Conservation (phyloP, 2,329 filamentous ascomycete genomes). For the Atkinsonella hypoxylon region DNA sequence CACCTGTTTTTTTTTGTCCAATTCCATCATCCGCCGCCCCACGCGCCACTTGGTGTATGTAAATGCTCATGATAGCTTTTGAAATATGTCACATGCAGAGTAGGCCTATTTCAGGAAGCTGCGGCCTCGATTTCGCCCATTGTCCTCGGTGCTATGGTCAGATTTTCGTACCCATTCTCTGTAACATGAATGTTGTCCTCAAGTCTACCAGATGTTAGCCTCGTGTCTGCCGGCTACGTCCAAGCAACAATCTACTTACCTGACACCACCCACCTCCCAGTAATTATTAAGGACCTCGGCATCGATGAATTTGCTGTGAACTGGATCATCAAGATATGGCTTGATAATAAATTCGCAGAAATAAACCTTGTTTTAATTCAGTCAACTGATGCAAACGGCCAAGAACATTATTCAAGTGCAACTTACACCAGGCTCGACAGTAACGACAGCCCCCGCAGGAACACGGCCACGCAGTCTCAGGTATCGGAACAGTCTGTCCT, state of each 20-base stretch:
- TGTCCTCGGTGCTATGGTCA: slow-evolving; percentile 62
- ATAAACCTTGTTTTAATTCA: slow-evolving; percentile 50
- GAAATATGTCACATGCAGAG: not conserved
- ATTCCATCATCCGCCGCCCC: too few species aligned
- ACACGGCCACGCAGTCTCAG: slow-evolving; percentile 65
- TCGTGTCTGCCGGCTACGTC: not conserved
- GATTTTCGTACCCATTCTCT: slow-evolving; percentile 54
- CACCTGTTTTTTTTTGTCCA: too few species aligned
- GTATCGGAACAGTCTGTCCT: slow-evolving; percentile 77
- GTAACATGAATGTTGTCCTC: slow-evolving; percentile 67
- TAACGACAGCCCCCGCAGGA: slow-evolving; percentile 73
- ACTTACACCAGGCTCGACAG: slow-evolving; percentile 81
- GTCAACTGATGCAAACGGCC: slow-evolving; percentile 3
- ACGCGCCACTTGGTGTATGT: too few species aligned
- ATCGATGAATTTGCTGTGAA: slow-evolving; percentile 68
- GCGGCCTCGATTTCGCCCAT: slow-evolving; percentile 44
- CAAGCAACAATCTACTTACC: slow-evolving; percentile 28
- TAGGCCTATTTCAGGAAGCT: not conserved
- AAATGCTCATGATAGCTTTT: not conserved
- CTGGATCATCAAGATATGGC: slow-evolving; percentile 62
- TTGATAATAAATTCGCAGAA: slow-evolving; percentile 85
- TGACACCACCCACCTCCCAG: slow-evolving; percentile 69
- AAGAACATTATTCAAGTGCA: not conserved
- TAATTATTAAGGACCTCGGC: slow-evolving; percentile 60
- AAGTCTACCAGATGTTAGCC: slow-evolving; percentile 26